Evolutionary conservation across 345 rosid genomes (phyloP).

Genomic region (Citrus cavaleriei): DNA sequence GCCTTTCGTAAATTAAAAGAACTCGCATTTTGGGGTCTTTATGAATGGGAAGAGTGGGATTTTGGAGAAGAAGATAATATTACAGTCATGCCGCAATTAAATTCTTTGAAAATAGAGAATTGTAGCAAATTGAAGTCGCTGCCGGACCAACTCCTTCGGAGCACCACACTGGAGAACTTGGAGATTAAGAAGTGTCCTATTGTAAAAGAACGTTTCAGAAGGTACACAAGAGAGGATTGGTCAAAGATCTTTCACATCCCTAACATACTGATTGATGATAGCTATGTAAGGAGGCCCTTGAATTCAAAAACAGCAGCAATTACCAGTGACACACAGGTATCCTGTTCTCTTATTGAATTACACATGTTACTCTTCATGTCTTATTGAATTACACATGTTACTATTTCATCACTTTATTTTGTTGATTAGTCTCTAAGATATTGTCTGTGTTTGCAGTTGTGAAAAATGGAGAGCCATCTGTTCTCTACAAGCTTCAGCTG

Average conservation of each 20-base stretch:
- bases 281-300: neutral
- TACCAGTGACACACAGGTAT: too few species aligned
- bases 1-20: neutral
- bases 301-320: too few species aligned
- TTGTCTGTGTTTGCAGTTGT: neutral
- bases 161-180: neutral
- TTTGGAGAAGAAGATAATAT: neutral
- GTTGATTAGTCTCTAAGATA: too few species aligned
- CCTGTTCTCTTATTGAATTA: too few species aligned
- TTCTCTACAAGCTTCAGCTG: too few species aligned
- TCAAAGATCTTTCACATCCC: neutral
- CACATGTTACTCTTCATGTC: too few species aligned
- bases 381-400: too few species aligned
- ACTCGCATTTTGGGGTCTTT: rapidly evolving
- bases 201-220: neutral
- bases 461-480: too few species aligned
- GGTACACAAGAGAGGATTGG: neutral
- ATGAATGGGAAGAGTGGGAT: neutral
- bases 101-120: too few species aligned
- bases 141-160: neutral
- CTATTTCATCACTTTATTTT: too few species aligned
- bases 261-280: neutral
- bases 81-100: neutral
- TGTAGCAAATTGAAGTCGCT: neutral
- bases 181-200: neutral